Conservation (phyloP, 108 stramenopile genomes). For the Nitzschia palea region DNA sequence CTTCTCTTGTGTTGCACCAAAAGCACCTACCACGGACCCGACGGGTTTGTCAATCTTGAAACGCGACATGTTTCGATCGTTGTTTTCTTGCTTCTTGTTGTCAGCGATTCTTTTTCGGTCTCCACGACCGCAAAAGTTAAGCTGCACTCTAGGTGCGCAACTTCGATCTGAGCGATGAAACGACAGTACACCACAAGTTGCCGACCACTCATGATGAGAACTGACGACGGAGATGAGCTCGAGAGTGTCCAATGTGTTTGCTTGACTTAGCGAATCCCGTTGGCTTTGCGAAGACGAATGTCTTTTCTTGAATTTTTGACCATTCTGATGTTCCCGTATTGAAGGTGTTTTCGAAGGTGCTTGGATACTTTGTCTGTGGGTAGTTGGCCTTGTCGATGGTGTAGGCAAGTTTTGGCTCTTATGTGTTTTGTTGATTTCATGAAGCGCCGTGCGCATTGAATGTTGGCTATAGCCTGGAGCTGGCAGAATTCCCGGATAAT, state of each 20-base stretch:
- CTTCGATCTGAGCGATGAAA: constrained; percentile 21
- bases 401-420: too few relatives aligned
- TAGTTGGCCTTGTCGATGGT: too few relatives aligned
- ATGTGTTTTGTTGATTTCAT: neutral
- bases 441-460: neutral
- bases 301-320: too few relatives aligned
- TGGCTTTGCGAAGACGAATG: too few relatives aligned
- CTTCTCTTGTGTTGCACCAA: neutral
- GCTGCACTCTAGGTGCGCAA: constrained; percentile 17
- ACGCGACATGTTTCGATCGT: neutral
- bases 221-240: constrained; percentile 26
- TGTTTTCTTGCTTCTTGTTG: constrained; percentile 1
- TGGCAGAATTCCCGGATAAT: neutral
- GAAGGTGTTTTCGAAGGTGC: too few relatives aligned
- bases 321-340: too few relatives aligned
- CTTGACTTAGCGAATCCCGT: neutral
- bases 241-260: neutral
- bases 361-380: too few relatives aligned
- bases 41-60: neutral
- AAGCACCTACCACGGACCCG: too few relatives aligned
- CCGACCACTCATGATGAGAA: constrained; percentile 30
- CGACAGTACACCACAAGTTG: constrained; percentile 24
- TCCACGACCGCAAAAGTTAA: constrained; percentile 24
- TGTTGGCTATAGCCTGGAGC: neutral
- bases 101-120: constrained; percentile 6